These are phyloP conservation scores for Aspergillus floridensis DNA, from an alignment of 2,329 filamentous ascomycete species.

Conservation along the genomic window DNA sequence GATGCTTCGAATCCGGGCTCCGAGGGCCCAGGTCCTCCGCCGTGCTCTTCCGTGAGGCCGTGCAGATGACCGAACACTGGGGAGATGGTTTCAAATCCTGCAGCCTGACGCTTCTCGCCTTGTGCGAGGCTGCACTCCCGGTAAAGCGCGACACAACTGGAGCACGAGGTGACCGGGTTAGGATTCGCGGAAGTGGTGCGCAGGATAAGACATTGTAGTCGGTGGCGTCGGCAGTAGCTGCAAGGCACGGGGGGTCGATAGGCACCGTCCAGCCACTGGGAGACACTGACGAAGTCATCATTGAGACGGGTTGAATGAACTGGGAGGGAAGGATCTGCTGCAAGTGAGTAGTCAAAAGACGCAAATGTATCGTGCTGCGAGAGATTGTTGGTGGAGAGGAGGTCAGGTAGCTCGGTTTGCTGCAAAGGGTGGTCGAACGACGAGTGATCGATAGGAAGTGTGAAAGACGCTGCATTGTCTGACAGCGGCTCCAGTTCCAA, in stretches of 20 bases:
- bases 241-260: conserved; percentile 46
- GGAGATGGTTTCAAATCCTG: conserved; percentile 47
- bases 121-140: conserved; percentile 51
- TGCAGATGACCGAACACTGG: conserved; percentile 52
- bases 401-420: neutral
- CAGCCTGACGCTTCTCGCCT: conserved; percentile 46
- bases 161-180: conserved; percentile 50
- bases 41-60: conserved; percentile 43
- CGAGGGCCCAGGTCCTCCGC: conserved; percentile 17
- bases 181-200: conserved; percentile 50
- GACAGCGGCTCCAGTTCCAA: neutral
- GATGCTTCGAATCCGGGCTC: neutral
- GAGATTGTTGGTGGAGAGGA: neutral
- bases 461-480: neutral
- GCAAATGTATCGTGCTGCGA: neutral
- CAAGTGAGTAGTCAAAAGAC: neutral
- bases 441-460: neutral
- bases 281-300: conserved; percentile 25
- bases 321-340: neutral
- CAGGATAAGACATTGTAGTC: conserved; percentile 51
- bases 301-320: neutral
- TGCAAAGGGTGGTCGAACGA: neutral
- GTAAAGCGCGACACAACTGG: conserved; percentile 52
- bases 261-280: conserved; percentile 41
- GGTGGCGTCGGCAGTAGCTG: conserved; percentile 44